Evolutionary conservation across 192 early-diverging fungal genomes (phyloP), one percentile per base, ranked within the genome.

Genomic region (Spizellomyces sp.): DNA sequence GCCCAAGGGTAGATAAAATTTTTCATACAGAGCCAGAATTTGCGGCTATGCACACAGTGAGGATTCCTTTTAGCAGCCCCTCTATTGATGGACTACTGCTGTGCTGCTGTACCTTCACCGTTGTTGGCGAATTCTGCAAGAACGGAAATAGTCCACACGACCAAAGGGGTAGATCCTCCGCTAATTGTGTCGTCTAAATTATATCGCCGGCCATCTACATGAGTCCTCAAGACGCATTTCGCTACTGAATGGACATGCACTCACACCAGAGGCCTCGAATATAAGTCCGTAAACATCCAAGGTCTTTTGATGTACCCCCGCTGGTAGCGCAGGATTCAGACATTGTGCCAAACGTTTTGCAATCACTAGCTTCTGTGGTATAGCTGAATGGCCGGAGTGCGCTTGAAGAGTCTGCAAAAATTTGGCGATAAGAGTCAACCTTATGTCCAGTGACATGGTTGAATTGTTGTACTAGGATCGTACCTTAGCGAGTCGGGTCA

Each of bases 251-350:
- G 54, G 43, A 45, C 45, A 21, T 46, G 41, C 36, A 86, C 84
- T 71, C 83, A 93, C 90, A 15, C 79, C 79, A 50, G 75, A 68
- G 8, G 79, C 79, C 45, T 81, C 75, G 63, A 95, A 86, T 47
- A 98, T 87, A 54, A 90, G 87, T 14, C 81, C 81, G 75, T 96
- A 98, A 4, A 95, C 90, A 56, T 94, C 90, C 60, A 98, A 68
- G 7, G 94, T 90, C 77, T 95, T 96, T 79, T 95, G 93, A 75
- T 98, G 96, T 12, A 98, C 94, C 15, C 96, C 96, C 22, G 94
- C 89, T 0, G 96, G 96, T 43, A 98, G 76, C 42, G 93, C 95
- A 9, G 94, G 96, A 75, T 96, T 98, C 62, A 98, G 86, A 44
- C 93, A 96, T 64, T 98, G 96, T 5, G 94, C 96, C 21, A 98